phyloP scores from a whole-genome alignment of 345 rosid species.

The Camelina hispida region DNA sequence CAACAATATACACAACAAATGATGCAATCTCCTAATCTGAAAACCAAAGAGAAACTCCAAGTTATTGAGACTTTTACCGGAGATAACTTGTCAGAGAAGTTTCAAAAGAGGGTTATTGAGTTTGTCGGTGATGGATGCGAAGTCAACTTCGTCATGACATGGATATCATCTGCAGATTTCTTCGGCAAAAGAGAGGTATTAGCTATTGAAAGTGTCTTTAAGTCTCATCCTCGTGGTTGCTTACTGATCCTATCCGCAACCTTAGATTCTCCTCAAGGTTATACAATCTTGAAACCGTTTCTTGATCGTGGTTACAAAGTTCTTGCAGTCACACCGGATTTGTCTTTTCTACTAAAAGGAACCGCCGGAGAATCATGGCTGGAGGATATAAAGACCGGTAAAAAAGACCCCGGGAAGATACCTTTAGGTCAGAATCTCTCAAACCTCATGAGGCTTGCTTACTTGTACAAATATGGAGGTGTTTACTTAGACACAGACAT shows the following conservation, averaged over 20 bases:
- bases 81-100: conserved; percentile 47
- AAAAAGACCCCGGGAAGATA: conserved; percentile 70
- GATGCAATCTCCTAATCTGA: conserved; percentile 7
- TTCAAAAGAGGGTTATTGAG: conserved; percentile 51
- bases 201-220: conserved; percentile 67
- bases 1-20: conserved; percentile 6
- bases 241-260: conserved; percentile 65
- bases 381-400: conserved; percentile 56
- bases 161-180: conserved; percentile 59
- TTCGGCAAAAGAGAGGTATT: conserved; percentile 62
- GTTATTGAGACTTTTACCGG: conserved; percentile 52
- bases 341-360: conserved; percentile 58
- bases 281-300: conserved; percentile 59
- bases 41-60: conserved; percentile 50
- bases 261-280: conserved; percentile 63
- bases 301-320: conserved; percentile 57
- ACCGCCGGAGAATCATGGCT: conserved; percentile 75
- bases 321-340: conserved; percentile 64
- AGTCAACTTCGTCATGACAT: conserved; percentile 71
- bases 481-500: conserved; percentile 78
- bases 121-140: conserved; percentile 57
- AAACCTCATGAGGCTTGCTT: conserved; percentile 67
- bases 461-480: conserved; percentile 79
- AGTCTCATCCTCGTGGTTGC: conserved; percentile 63
- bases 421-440: conserved; percentile 74